Evolutionary conservation across 1,284 basidiomycete genomes (phyloP), one percentile per base, ranked within the genome.

Genomic region (Trametes hirsuta): DNA sequence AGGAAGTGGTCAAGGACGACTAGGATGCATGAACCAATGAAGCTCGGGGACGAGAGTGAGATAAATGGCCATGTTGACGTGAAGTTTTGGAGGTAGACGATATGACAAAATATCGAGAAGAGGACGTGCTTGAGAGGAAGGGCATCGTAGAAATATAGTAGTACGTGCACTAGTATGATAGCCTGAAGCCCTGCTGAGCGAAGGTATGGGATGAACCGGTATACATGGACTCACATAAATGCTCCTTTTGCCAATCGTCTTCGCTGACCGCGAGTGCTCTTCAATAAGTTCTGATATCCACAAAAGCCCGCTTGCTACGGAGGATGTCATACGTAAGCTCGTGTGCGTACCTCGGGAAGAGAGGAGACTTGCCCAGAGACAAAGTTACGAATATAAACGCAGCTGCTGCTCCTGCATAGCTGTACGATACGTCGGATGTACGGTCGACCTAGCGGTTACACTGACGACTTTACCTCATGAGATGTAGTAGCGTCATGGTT

Each of bases 211-310:
- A 48, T 3, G 15, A 1, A 11, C n/a, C 9, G 10, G n/a, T 30
- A 44, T 1, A 22, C 10, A 14, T 24, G 15, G 11, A 83, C 93
- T 69, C 72, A 96, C 95, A 75, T 95, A 96, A 68, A 93, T 92
- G 14, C 87, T 84, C 62, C 91, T 81, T 73, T 92, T 87, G 1
- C 95, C 95, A 21, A 94, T 72, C 1, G 77, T 68, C 76, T 97
- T 97, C 8, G 95, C 91, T 53, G 82, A 70, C 46, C 85, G 84
- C 12, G 94, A 89, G 74, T 97, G 90, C 73, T 98, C 95, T 74
- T 98, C 95, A 65, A 97, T 97, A 48, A 97, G 76, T 74, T 98
- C 95, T 2, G 95, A 95, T 34, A 97, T 79, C 83, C 95, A 96
- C 59, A 98, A 78, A 50, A 98, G 79, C 9, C 95, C 95, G 73